Evolutionary conservation across 306 rosid species (phyloP), one percentile per base, ranked within the genome.

Genomic region (Pyrus communis): DNA sequence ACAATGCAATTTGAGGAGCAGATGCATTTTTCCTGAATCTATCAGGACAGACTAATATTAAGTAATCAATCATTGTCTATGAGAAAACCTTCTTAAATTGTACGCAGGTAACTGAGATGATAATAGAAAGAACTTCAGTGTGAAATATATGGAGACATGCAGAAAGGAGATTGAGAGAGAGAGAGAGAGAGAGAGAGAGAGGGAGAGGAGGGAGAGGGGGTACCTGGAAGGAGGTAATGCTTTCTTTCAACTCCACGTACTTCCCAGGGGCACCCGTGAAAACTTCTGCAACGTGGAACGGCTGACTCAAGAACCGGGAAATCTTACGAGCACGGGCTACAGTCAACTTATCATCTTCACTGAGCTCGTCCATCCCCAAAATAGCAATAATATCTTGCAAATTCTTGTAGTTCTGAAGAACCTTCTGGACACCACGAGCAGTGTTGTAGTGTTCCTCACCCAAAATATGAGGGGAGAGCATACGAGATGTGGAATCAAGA

Each of bases 201-300:
- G 46, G 5, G 40, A 62, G 49, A 9, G 28, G 38, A 35, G 21
- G 74, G 25, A 5, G 28, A 23, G 25, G 23, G 74, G 25, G 3
- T 87, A 95, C 98, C 98, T 89, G 97, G 93, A 95, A 95, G 74
- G 97, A 92, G 80, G 2, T 55, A 18, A 92, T 75, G 82, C 89
- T 89, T 87, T 95, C 99, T 78, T 92, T 92, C 88, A 95, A 88
- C 22, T 95, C 99, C 43, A 95, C 99, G 4, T 95, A 95, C 81
- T 95, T 95, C 52, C 99, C 99, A 19, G 99, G 96, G 61, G 99
- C 99, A 78, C 99, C 99, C 19, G 99, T 95, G 90, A 95, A 95
- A 25, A 95, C 99, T 82, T 95, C 99, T 25, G 99, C 99, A n/a
- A 95, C 99, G 72, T 95, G 99, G 99, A 95, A 95, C 62, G 99